These are phyloP conservation scores for Zymoseptoria passerinii DNA, from an alignment of 2,329 filamentous ascomycete species.

Conservation along the genomic window DNA sequence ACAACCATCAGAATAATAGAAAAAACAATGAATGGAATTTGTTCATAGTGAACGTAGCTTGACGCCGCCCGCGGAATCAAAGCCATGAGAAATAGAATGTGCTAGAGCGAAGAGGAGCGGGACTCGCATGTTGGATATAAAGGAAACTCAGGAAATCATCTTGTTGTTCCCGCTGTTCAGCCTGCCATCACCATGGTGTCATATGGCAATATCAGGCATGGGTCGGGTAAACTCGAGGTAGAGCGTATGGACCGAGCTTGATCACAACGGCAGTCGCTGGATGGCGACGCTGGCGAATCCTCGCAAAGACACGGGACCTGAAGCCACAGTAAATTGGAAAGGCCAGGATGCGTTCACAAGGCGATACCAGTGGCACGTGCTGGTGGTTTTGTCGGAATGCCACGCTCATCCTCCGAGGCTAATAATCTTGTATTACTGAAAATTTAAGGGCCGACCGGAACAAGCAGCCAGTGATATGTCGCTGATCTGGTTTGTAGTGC, in stretches of 20 bases:
- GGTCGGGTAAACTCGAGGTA: background rate
- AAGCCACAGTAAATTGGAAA: background rate
- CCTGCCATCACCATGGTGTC: background rate
- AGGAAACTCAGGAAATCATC: background rate
- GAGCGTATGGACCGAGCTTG: background rate
- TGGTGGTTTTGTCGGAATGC: too few species aligned
- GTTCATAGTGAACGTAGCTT: background rate
- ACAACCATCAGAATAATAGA: conserved; percentile 8
- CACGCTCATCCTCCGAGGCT: too few species aligned
- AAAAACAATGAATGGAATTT: conserved; percentile 9
- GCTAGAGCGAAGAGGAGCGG: background rate
- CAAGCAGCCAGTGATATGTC: too few species aligned
- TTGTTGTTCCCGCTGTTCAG: background rate
- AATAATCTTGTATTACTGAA: too few species aligned
- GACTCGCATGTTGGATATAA: background rate
- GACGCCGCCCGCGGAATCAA: background rate
- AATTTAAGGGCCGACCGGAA: too few species aligned
- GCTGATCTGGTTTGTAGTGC: too few species aligned
- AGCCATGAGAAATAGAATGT: background rate
- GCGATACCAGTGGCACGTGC: background rate
- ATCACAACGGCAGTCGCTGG: background rate
- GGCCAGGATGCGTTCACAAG: background rate
- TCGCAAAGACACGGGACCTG: background rate
- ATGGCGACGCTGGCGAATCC: too few species aligned
- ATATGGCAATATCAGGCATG: background rate